Evolutionary conservation across 495 filamentous ascomycete species (phyloP), one percentile per base, ranked within the genome.

Genomic region (Achaetomiella virescens): DNA sequence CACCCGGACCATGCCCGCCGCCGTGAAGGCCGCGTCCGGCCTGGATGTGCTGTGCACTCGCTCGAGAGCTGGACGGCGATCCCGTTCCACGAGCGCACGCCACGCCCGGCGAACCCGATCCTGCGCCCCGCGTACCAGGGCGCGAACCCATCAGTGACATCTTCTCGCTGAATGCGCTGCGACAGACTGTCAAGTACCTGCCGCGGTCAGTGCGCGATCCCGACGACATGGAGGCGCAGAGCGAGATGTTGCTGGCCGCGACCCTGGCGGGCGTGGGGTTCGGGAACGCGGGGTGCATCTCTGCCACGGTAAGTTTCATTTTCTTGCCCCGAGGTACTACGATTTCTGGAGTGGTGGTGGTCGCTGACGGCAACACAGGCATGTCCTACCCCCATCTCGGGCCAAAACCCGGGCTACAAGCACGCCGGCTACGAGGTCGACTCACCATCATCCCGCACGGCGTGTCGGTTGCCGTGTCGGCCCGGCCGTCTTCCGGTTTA

Each of bases 141-240:
- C 40, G 91, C 93, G 7, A 98, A 98, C 68, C 93, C 93, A 97
- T 98, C 46, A 92, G 87, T 20, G 93, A 98, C 65, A 89, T 98
- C 54, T 98, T 98, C 75, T 90, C 86, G 22, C 78, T 97, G 14
- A 83, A 85, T 52, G 89, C 92, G 2, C 80, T 98, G 2, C 76
- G 82, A 33, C 77, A 78, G 67, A 92, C 89, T 0, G 81, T 95
- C 38, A 90, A 96, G 66, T 97, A 96, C 68, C 84, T 98, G 0
- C 93, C 90, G 1, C 82, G 91, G 44, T 84, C 90, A 2, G 86
- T 90, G 10, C 81, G 78, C 35, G 90, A 98, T 59, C 90, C 90
- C 0, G 90, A 95, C 7, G 95, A 97, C 70, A 74, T 78, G 51
- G 93, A 97, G 66, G 93, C 93, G 0, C 92, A 97, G 72, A 83